Evolutionary conservation across 192 early-diverging fungal genomes (phyloP).

Genomic region (Gonapodya sp.): DNA sequence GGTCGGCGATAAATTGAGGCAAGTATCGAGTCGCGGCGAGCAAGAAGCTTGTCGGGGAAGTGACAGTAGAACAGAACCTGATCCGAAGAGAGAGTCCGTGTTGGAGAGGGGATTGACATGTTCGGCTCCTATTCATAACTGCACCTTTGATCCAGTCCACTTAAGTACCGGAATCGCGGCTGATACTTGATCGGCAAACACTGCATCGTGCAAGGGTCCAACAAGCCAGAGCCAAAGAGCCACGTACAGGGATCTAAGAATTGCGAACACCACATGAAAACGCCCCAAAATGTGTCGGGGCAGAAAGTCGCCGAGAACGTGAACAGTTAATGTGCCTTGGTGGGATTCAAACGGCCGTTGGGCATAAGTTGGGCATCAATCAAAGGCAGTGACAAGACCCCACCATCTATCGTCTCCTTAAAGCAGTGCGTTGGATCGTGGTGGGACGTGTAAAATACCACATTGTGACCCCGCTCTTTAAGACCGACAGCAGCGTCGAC

Average conservation of each 20-base stretch:
- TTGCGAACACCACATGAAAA: slow-evolving; percentile 73
- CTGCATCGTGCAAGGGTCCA: slow-evolving; percentile 51
- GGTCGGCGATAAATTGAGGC: slow-evolving; percentile 68
- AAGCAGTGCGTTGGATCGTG: slow-evolving; percentile 84
- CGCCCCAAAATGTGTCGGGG: slow-evolving; percentile 62
- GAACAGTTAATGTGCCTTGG: slow-evolving; percentile 65
- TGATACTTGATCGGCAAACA: slow-evolving; percentile 83
- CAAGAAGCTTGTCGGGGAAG: slow-evolving; percentile 81
- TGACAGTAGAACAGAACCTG: slow-evolving; percentile 94
- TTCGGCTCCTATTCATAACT: neutral
- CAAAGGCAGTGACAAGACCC: neutral
- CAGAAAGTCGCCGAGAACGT: slow-evolving; percentile 57
- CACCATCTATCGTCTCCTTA: slow-evolving; percentile 79
- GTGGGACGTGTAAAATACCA: slow-evolving; percentile 81
- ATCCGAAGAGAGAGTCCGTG: neutral
- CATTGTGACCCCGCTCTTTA: slow-evolving; percentile 65
- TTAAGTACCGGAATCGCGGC: slow-evolving; percentile 72
- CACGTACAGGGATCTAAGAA: slow-evolving; percentile 63
- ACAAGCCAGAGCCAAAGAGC: slow-evolving; percentile 37
- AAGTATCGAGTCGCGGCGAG: slow-evolving; percentile 44
- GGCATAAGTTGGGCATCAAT: neutral
- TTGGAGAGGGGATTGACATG: neutral
- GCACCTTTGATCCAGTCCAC: slow-evolving; percentile 49
- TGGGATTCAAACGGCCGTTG: too few relatives aligned
- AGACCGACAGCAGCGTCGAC: slow-evolving; percentile 84